Conservation (phyloP, 371 early-diverging fungal genomes). For the Mucor piriformis region DNA sequence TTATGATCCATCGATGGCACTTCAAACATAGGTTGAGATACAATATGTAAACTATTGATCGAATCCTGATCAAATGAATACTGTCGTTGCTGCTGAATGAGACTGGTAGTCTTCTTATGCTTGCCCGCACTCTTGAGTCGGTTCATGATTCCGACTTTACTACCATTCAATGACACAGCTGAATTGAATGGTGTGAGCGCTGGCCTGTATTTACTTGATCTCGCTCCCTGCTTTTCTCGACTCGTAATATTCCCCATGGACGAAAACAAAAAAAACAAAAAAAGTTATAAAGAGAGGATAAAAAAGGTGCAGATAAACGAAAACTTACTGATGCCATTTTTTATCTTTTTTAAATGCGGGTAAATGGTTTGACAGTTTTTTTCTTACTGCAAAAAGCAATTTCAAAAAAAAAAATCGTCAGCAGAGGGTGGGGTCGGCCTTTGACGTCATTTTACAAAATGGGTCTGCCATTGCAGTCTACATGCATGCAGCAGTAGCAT, state of each 20-base stretch:
- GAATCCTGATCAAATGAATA: neutral
- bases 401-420: no score
- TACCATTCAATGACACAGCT: neutral
- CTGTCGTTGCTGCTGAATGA: neutral
- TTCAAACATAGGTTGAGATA: neutral
- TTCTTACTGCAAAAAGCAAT: no score
- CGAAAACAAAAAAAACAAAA: neutral
- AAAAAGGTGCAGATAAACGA: neutral
- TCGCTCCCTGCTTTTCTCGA: neutral
- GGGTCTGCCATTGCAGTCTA: no score
- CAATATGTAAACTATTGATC: neutral
- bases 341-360: no score
- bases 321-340: neutral
- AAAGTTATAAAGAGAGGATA: neutral
- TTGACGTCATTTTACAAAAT: no score
- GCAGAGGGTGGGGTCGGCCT: no score
- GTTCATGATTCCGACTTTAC: neutral
- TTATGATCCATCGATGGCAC: slow-evolving; percentile 6
- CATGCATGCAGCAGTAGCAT: no score
- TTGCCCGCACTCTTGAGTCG: neutral
- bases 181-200: neutral
- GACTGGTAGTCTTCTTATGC: neutral
- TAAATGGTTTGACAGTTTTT: neutral
- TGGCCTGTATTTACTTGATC: neutral
- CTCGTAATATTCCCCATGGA: neutral